Percentiles rank a stretch among this genome's conserved stretches.
These are phyloP conservation scores for Chondrus crispus DNA, from an alignment of 23 red algal genomes.

Conservation along the genomic window DNA sequence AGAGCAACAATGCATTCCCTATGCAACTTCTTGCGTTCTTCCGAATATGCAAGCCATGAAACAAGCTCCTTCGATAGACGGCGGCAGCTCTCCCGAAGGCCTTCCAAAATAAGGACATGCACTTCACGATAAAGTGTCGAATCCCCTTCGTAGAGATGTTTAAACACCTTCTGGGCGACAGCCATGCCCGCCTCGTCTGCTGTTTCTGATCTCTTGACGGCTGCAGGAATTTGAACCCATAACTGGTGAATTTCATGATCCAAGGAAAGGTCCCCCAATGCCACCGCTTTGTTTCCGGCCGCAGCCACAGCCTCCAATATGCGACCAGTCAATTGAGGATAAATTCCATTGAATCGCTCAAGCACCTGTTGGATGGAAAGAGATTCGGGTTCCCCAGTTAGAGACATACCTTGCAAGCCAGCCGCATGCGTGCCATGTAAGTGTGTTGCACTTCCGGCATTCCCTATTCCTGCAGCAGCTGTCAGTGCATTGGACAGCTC, in stretches of 20 bases:
- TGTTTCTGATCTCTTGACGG: conserved; percentile 56
- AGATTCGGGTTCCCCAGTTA: conserved; percentile 27
- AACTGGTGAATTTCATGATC: conserved; percentile 66
- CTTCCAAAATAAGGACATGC: conserved; percentile 77
- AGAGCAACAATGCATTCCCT: conserved; percentile 60
- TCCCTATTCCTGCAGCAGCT: background rate
- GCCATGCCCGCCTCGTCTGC: conserved; percentile 79
- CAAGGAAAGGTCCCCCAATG: conserved; percentile 29
- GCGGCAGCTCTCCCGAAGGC: conserved; percentile 59
- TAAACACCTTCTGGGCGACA: conserved; percentile 83
- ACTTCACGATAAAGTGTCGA: conserved; percentile 72
- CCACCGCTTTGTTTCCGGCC: background rate
- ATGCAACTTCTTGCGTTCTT: conserved; percentile 57
- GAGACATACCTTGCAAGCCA: background rate
- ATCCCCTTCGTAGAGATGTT: conserved; percentile 72
- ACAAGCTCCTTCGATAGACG: conserved; percentile 75
- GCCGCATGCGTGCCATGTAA: background rate
- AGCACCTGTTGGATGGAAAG: conserved; percentile 67
- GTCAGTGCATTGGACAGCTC: background rate
- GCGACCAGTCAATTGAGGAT: conserved; percentile 31
- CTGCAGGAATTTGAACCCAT: conserved; percentile 70
- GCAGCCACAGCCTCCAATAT: conserved; percentile 12
- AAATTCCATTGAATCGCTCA: conserved; percentile 71
- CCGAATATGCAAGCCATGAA: conserved; percentile 77
- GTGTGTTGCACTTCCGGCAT: background rate